Base-by-base conservation (phyloP, 2,329 filamentous ascomycete species). In the Sporothrix brunneoviolacea region DNA sequence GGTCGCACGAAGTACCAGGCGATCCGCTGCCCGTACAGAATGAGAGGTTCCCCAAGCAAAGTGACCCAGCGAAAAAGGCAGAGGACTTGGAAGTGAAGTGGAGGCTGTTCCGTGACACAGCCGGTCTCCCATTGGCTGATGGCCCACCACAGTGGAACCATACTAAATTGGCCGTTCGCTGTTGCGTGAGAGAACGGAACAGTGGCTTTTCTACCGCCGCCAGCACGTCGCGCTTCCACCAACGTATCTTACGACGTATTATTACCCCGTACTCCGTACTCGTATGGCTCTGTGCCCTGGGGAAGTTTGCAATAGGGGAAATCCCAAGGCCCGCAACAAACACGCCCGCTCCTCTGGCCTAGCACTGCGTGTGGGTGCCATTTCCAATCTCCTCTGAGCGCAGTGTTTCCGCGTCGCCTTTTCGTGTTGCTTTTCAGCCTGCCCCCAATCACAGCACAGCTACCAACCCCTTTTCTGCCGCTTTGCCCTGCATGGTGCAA, bases 71-170 rank as follows among this genome's bases (percentile, higher is more conserved):
- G 8, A 48, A 39, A 48, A 28, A 48, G n/a, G 24, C 22, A 46
- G 42, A 12, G 42, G 19, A 33, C 43, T 37, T 39, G 27, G 35
- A 41, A 49, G 46, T 30, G 46, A 49, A 49, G 46, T 49, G 46
- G 46, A 48, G 37, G 38, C 8, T 4, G 38, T 24, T 35, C 38
- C 22, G 46, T 6, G 37, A 36, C n/a, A 21, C n/a, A 18, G n/a
- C 12, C 27, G 19, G 12, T 16, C 21, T 2, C 5, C 28, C 21
- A 49, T 49, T 49, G 38, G 46, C 30, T 21, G 21, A 28, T 15
- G 12, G 28, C 22, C 4, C 2, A 21, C 13, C 12, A 38, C 9
- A 48, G 36, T 48, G 45, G 36, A 30, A 4, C 19, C 18, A 8
- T 35, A 4, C 45, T 18, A 40, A 40, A 48, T 40, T 48, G 45